Evolutionary conservation across 2,329 filamentous ascomycete genomes (phyloP), one percentile per base, ranked within the genome.

Genomic region (Ophiocordyceps sinensis): DNA sequence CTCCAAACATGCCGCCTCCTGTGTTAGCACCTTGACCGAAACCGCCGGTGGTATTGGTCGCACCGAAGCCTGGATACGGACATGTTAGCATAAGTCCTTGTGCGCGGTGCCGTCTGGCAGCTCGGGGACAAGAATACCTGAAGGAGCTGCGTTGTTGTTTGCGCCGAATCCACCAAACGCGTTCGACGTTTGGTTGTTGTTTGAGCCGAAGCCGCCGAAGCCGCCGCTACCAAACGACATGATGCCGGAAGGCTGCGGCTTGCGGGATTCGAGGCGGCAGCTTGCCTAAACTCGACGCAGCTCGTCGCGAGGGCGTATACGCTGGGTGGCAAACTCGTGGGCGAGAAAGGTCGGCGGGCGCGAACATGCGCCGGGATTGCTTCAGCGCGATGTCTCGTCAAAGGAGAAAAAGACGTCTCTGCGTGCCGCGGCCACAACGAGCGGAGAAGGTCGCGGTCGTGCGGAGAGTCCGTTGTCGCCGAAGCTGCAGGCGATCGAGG

Each of bases 151-250:
- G 45, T 52, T 65, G 45, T 55, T 63, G 44, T 57, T 64, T 42
- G 61, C 40, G 32, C 71, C 71, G 44, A 75, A 79, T 36, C 75
- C 75, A 50, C 73, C 73, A 59, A 82, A 82, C 19, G 63, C 65
- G 39, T 48, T 51, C 19, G 56, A 50, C 40, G 43, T 40, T 36
- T 53, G 45, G 37, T 51, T 48, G 35, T 71, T 76, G 48, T 68
- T 71, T 53, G 69, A 67, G 62, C 75, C 75, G 61, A 80, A 80
- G 65, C 73, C 71, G 43, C 67, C 66, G 43, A 62, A 62, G 53
- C 70, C 69, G 47, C 68, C 66, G 48, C 66, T 63, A 51, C 67
- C 66, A 51, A 74, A 73, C 53, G 73, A 73, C 73, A 77, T 77
- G 54, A 48, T 65, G 54, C 41, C 45, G 37, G 41, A 37, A 23